These are phyloP conservation scores for Neckera pumila DNA, from an alignment of 225 moss, liverwort and hornwort species.

Conservation along the genomic window DNA sequence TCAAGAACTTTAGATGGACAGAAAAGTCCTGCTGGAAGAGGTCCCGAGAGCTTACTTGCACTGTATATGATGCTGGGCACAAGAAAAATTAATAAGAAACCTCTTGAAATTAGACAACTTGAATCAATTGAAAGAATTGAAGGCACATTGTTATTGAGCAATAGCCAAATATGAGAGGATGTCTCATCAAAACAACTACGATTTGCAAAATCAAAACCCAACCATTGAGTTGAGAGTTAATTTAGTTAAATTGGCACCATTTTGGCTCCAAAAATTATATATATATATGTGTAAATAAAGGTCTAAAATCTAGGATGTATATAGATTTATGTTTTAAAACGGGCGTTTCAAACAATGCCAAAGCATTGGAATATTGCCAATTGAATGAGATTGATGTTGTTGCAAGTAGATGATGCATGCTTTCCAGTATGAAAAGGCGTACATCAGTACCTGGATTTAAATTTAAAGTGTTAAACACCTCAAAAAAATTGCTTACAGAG, in stretches of 20 bases:
- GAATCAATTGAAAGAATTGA: background rate
- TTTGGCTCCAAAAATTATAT: background rate
- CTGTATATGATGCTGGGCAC: fast-evolving
- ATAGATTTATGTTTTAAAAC: too few species aligned
- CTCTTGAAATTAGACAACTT: background rate
- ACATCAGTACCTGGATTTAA: too few species aligned
- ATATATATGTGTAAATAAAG: background rate
- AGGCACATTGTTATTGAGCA: background rate
- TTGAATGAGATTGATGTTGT: background rate
- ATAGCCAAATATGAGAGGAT: too few species aligned
- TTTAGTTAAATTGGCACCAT: background rate
- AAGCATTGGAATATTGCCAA: too few species aligned
- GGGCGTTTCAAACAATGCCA: too few species aligned
- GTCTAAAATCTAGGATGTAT: fast-evolving
- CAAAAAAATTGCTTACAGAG: background rate
- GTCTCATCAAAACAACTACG: too few species aligned
- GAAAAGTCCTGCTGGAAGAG: background rate
- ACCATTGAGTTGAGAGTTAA: fast-evolving
- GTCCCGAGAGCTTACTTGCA: background rate
- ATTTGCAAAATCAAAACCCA: too few species aligned
- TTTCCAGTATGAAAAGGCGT: too few species aligned
- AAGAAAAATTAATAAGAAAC: background rate
- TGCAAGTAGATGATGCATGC: background rate
- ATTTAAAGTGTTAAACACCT: too few species aligned
- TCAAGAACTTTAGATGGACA: background rate